phyloP scores from a whole-genome alignment of 73 alveolate genomes.

The Diophrys appendiculata region DNA sequence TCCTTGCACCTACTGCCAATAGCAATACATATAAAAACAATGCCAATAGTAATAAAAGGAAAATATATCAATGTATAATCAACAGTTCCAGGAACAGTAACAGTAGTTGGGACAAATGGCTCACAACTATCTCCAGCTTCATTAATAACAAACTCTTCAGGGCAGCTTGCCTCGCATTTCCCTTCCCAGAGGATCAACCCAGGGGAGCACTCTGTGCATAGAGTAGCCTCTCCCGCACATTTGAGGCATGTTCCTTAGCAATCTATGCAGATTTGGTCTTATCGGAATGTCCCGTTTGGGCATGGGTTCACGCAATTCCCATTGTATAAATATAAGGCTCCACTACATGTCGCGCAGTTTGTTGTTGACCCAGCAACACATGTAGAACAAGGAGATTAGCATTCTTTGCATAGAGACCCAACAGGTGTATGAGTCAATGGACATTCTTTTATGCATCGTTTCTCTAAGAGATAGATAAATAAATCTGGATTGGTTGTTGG shows the following conservation, averaged over 20 bases:
- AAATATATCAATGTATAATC: slow-evolving; percentile 15
- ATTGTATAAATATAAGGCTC: neutral
- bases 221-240: neutral
- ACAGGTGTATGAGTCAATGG: too few species aligned
- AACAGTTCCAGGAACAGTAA: neutral
- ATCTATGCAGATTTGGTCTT: neutral
- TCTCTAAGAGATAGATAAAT: neutral
- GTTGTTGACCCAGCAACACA: too few species aligned
- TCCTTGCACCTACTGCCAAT: slow-evolving; percentile 19
- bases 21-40: slow-evolving; percentile 5
- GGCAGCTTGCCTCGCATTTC: slow-evolving; percentile 18
- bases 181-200: slow-evolving; percentile 6
- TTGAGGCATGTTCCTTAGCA: neutral
- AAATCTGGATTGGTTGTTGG: neutral
- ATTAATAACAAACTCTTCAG: slow-evolving; percentile 4
- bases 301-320: neutral
- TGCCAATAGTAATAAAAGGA: slow-evolving; percentile 15
- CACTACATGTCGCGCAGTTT: neutral
- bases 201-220: slow-evolving; percentile 8
- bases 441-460: neutral
- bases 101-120: neutral
- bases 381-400: too few species aligned
- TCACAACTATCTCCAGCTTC: neutral
- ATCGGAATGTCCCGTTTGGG: neutral
- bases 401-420: too few species aligned